Evolutionary conservation across 176 grass and related monocot genomes (phyloP).

Genomic region (Puya raimondii): DNA sequence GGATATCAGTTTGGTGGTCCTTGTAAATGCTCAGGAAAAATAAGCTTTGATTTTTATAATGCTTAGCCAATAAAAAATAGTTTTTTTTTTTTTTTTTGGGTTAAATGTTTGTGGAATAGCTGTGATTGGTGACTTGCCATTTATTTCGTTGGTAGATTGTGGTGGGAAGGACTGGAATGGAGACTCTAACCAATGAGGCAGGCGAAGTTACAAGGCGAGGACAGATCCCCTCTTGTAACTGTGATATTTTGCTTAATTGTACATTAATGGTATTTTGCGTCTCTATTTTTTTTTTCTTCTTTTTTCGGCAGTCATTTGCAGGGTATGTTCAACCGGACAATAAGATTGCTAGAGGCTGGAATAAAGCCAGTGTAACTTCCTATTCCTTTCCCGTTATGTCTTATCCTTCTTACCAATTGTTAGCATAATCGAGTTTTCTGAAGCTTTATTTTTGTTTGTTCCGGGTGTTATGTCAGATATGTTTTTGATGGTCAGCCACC

Average conservation of each 20-base stretch:
- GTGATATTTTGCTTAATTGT: not conserved
- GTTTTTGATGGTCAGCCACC: conserved; percentile 95
- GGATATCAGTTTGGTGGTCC: too few relatives aligned
- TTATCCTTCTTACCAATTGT: conserved; percentile 12
- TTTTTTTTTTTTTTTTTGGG: not conserved
- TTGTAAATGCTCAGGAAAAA: too few relatives aligned
- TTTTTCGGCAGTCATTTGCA: conserved; percentile 58
- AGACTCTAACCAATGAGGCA: conserved; percentile 69
- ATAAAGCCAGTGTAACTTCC: conserved; percentile 83
- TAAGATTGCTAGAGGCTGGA: conserved; percentile 83
- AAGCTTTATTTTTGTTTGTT: conserved; percentile 8
- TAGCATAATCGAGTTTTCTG: conserved; percentile 13
- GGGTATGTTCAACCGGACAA: conserved; percentile 75
- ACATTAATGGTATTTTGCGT: not conserved
- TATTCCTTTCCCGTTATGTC: conserved; percentile 2
- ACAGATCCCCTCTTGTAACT: not conserved
- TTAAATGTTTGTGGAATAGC: not conserved
- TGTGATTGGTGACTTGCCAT: not conserved
- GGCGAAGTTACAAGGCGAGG: conserved; percentile 84
- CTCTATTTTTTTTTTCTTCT: conserved; percentile 3
- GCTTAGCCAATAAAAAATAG: not conserved
- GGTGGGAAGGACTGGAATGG: conserved; percentile 70
- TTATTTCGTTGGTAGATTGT: conserved; percentile 47
- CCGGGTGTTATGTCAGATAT: conserved; percentile 41
- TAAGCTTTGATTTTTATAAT: too few relatives aligned